phyloP scores from a whole-genome alignment of 2,329 filamentous ascomycete species.

The Aspergillus pseudoviridinutans region DNA sequence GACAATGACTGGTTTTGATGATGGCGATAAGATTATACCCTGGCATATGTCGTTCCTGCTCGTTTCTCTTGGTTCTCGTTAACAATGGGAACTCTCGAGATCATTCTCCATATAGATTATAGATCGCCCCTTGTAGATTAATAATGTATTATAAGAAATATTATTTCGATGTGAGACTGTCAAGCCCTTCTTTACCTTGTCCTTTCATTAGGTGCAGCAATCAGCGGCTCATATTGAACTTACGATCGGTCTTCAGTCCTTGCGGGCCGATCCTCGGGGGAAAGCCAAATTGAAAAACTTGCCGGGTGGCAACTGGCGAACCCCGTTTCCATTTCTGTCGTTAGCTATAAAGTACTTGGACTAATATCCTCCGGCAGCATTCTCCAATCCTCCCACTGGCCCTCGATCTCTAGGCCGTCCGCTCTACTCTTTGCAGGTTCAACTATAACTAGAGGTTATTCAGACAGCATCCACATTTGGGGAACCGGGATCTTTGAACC shows the following conservation, averaged over 20 bases:
- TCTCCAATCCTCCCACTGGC: not conserved
- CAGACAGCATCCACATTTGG: not conserved
- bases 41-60: not conserved
- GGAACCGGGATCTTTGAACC: not conserved
- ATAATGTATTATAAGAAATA: not conserved
- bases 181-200: not conserved
- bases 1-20: slow-evolving; percentile 25
- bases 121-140: not conserved
- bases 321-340: not conserved
- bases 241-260: not conserved
- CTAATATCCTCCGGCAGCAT: not conserved
- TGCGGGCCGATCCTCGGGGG: not conserved
- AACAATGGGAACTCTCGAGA: not conserved
- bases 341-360: not conserved
- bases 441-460: not conserved
- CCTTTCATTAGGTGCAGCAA: not conserved
- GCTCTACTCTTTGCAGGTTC: not conserved
- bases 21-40: not conserved
- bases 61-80: not conserved
- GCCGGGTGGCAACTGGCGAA: not conserved
- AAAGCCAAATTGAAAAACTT: not conserved
- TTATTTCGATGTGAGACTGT: not conserved
- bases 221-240: not conserved
- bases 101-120: not conserved
- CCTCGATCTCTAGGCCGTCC: not conserved